Evolutionary conservation across 306 rosid species (phyloP), one percentile per base, ranked within the genome.

Genomic region (Fragaria iinumae): DNA sequence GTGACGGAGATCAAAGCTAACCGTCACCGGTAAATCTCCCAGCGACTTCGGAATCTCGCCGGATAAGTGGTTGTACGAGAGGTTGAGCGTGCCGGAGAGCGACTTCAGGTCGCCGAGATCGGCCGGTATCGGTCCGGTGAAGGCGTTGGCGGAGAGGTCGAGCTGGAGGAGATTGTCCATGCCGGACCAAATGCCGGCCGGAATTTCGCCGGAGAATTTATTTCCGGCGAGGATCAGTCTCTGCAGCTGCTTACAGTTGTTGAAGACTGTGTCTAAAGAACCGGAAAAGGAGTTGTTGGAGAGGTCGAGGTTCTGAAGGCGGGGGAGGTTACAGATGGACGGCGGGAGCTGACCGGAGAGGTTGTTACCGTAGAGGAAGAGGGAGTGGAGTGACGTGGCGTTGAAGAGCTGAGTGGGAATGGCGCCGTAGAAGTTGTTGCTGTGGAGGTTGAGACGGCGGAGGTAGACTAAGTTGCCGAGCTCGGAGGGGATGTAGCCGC

Each of bases 401-500:
- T 96, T 96, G 85, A 96, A 96, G 82, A 96, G 91, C 79, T 88
- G 93, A 13, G 79, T 65, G 1, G 99, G 99, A 14, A 96, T 85
- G 2, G 91, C 82, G 7, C 99, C 99, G 57, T 82, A 81, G 81
- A 96, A 86, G 65, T 80, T 84, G 64, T 96, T 96, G 80, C 55
- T 80, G 49, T 93, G 99, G 67, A 96, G 88, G 65, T 91, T 96
- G 45, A 96, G 86, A 5, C 99, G 96, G 64, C 99, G 97, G 77
- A 96, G 98, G 62, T 79, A 92, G 39, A 71, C 76, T 7, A 96
- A 83, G 20, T 79, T 89, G 0, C 98, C 98, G 4, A 96, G 97
- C 84, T 92, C 99, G 43, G 99, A 96, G 5, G 99, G 99, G 45
- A 96, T 82, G 21, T 96, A 96, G 11, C 98, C 99, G 5, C 90